These are phyloP conservation scores for Fraxinus ornus DNA, from an alignment of 305 asterid species.

Conservation along the genomic window DNA sequence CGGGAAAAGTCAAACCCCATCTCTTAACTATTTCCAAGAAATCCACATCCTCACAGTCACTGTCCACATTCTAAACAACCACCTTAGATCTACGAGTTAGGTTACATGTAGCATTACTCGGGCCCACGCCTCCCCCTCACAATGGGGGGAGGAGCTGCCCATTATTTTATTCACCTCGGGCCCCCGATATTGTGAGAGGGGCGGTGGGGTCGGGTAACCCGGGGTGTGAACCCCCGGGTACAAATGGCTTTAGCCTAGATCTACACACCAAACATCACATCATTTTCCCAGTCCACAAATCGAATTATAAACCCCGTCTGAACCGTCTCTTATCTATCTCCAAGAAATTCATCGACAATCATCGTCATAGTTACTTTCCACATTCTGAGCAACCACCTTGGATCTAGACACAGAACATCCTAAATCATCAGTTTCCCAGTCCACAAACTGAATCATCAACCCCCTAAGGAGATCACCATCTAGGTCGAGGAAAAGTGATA, in stretches of 20 bases:
- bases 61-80: constrained; percentile 17
- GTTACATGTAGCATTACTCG: too few relatives aligned
- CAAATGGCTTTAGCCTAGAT: too few relatives aligned
- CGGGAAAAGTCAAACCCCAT: constrained; percentile 38
- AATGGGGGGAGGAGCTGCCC: too few relatives aligned
- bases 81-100: neutral
- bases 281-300: neutral
- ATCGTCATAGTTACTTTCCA: constrained; percentile 5
- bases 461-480: constrained; percentile 41
- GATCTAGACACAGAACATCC: neutral
- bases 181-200: too few relatives aligned
- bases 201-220: too few relatives aligned
- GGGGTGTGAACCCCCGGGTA: too few relatives aligned
- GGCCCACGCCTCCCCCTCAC: too few relatives aligned
- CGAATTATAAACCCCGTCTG: neutral
- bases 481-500: constrained; percentile 41
- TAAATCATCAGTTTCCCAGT: neutral
- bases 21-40: constrained; percentile 21
- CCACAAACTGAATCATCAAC: neutral
- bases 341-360: constrained; percentile 29
- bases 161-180: too few relatives aligned
- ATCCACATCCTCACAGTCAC: constrained; percentile 29
- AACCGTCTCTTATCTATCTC: constrained; percentile 36
- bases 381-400: constrained; percentile 11
- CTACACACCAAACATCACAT: neutral